A percentile compares a stretch with the other conserved stretches of the same genome.
These are phyloP conservation scores for Podaxis carcinomalis DNA, from an alignment of 768 basidiomycete species.

Conservation along the genomic window DNA sequence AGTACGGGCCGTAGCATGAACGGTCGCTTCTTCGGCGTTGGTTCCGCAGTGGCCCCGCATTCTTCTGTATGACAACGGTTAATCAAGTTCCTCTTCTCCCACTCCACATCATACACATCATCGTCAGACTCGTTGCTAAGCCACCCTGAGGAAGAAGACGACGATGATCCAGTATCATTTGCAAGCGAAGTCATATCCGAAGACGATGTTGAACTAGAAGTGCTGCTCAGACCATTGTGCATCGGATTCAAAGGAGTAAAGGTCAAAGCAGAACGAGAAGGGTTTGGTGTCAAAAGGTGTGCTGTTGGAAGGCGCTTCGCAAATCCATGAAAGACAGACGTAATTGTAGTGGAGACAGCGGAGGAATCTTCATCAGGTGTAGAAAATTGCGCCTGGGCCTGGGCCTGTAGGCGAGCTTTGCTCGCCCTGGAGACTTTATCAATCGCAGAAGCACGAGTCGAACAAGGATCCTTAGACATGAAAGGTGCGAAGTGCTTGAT, in stretches of 20 bases:
- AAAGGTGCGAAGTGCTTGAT: conserved; percentile 68
- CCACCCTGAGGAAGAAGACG: conserved; percentile 46
- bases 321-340: conserved; percentile 55
- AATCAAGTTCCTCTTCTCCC: conserved; percentile 27
- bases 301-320: conserved; percentile 53
- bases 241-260: conserved; percentile 9
- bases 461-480: conserved; percentile 31
- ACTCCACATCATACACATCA: conserved; percentile 45
- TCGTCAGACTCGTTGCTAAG: conserved; percentile 52
- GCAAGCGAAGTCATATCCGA: conserved; percentile 62
- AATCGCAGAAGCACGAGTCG: conserved; percentile 47
- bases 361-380: conserved; percentile 12
- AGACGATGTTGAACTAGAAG: conserved; percentile 15
- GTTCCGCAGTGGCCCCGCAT: conserved; percentile 18
- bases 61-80: conserved; percentile 13
- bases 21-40: conserved; percentile 30
- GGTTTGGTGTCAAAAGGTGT: conserved; percentile 29
- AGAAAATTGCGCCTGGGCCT: conserved; percentile 14
- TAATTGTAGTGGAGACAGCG: conserved; percentile 23
- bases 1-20: conserved; percentile 47
- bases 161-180: conserved; percentile 61
- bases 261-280: conserved; percentile 21
- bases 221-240: conserved; percentile 6
- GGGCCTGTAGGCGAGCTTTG: conserved; percentile 39
- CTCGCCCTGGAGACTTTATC: conserved; percentile 49